Conservation (phyloP, 2,329 filamentous ascomycete species). For the Trichophyton verrucosum region DNA sequence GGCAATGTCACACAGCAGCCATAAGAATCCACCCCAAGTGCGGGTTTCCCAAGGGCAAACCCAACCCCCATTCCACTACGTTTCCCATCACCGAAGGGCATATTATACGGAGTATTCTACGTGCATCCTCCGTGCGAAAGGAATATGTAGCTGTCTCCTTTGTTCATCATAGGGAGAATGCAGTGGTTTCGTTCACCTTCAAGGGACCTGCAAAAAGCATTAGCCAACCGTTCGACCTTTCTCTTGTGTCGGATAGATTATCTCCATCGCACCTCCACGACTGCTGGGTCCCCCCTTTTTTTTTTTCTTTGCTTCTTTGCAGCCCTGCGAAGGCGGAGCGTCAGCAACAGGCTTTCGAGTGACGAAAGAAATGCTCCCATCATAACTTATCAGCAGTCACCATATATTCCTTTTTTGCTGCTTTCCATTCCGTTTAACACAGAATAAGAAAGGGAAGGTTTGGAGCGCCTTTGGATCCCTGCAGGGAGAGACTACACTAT, state of each 20-base stretch:
- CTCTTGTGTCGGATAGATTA: not conserved
- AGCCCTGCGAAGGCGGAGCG: not conserved
- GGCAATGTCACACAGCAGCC: not conserved
- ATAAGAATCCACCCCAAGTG: not conserved
- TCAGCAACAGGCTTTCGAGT: constrained; percentile 1
- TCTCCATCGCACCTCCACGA: not conserved
- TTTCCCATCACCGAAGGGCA: not conserved
- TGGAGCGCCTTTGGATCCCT: not conserved
- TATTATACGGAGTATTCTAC: not conserved
- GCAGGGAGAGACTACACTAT: not conserved
- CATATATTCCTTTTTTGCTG: constrained; percentile 1
- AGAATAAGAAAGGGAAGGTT: not conserved
- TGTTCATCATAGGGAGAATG: not conserved
- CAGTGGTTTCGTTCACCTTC: not conserved
- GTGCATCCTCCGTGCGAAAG: not conserved
- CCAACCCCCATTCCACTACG: not conserved
- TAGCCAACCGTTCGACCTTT: not conserved
- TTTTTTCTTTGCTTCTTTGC: constrained; percentile 3
- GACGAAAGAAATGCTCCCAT: constrained; percentile 4
- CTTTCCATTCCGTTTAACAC: not conserved
- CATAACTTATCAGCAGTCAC: not conserved
- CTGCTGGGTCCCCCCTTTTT: not conserved
- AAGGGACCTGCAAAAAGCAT: not conserved
- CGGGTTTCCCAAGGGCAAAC: not conserved
- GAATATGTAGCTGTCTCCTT: not conserved